Conservation (phyloP, 2,329 filamentous ascomycete species). For the Epichloe coenophiala region DNA sequence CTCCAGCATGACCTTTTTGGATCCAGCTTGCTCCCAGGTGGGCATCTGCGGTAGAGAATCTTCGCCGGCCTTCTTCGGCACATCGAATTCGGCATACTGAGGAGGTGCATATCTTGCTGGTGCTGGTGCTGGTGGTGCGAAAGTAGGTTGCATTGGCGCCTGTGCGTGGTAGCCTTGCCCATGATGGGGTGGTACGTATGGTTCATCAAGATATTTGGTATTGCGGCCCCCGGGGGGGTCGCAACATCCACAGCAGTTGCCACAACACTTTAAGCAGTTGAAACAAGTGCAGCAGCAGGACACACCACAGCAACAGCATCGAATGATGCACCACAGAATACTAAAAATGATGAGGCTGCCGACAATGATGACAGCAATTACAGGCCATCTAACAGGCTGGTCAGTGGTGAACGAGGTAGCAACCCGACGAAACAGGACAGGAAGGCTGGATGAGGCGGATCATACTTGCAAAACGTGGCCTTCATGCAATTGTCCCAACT, state of each 20-base stretch:
- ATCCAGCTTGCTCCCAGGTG: slow-evolving; percentile 62
- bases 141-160: slow-evolving; percentile 7
- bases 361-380: slow-evolving; percentile 68
- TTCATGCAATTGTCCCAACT: slow-evolving; percentile 92
- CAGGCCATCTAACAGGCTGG: slow-evolving; percentile 58
- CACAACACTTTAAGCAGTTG: slow-evolving; percentile 45
- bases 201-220: slow-evolving; percentile 58
- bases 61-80: slow-evolving; percentile 47
- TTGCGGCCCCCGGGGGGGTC: slow-evolving; percentile 44
- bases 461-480: slow-evolving; percentile 79
- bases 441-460: neutral
- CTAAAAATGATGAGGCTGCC: slow-evolving; percentile 63
- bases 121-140: slow-evolving; percentile 4
- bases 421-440: slow-evolving; percentile 11
- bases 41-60: slow-evolving; percentile 85
- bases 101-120: slow-evolving; percentile 31
- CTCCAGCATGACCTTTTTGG: slow-evolving; percentile 53
- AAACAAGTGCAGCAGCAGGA: slow-evolving; percentile 65
- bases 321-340: slow-evolving; percentile 60
- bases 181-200: slow-evolving; percentile 39
- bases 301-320: slow-evolving; percentile 70
- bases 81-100: slow-evolving; percentile 66
- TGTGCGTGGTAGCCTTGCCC: slow-evolving; percentile 44
- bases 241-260: slow-evolving; percentile 53
- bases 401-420: neutral